These are phyloP conservation scores for Emydomyces testavorans DNA, from an alignment of 2,329 filamentous ascomycete species.

Conservation along the genomic window DNA sequence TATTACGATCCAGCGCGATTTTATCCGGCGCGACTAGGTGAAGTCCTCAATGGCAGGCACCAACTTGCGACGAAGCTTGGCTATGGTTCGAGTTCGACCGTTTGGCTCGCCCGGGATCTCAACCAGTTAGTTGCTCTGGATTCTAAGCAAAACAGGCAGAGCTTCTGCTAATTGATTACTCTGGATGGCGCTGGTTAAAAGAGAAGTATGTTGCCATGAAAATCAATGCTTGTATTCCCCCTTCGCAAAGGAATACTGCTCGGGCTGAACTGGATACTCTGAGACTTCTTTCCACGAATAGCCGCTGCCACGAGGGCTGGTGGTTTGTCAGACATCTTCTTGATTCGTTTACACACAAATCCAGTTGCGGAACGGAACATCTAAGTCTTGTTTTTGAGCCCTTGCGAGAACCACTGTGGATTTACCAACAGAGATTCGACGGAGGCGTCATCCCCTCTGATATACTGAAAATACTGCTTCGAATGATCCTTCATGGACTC, in stretches of 20 bases:
- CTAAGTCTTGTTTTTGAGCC: conserved; percentile 30
- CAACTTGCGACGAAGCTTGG: conserved; percentile 30
- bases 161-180: conserved; percentile 7
- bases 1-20: conserved; percentile 14
- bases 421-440: conserved; percentile 21
- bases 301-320: conserved; percentile 23
- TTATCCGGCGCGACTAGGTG: conserved; percentile 13
- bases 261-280: conserved; percentile 23
- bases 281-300: conserved; percentile 21
- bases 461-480: conserved; percentile 27
- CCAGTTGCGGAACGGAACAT: conserved; percentile 19
- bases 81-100: conserved; percentile 33
- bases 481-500: conserved; percentile 31
- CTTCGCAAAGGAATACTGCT: conserved; percentile 9
- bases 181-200: conserved; percentile 22
- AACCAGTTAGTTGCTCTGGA: not conserved
- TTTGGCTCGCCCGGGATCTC: conserved; percentile 22
- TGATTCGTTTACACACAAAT: conserved; percentile 24
- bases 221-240: conserved; percentile 21
- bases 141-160: not conserved
- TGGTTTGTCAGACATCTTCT: conserved; percentile 23
- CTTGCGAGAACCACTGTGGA: conserved; percentile 29
- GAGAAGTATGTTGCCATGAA: conserved; percentile 28
- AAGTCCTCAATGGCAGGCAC: conserved; percentile 17
- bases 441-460: conserved; percentile 22